These are phyloP conservation scores for Epithele typhae DNA, from an alignment of 768 basidiomycete species.

Conservation along the genomic window DNA sequence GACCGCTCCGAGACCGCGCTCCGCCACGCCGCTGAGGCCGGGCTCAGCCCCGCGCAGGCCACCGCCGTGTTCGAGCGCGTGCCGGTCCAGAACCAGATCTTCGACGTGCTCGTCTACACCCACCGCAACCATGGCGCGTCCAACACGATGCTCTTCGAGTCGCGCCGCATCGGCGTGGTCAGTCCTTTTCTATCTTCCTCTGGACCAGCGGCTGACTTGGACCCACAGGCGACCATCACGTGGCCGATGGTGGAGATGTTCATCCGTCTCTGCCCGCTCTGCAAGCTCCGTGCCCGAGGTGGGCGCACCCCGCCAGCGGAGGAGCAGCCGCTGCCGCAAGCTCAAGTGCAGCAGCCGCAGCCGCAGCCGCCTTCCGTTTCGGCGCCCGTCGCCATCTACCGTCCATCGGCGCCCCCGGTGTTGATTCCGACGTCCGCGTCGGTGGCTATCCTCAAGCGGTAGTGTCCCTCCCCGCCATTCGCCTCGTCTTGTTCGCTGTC, in stretches of 20 bases:
- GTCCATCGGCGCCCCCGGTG: too few species aligned
- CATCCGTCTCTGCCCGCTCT: slow-evolving; percentile 53
- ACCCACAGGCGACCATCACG: slow-evolving; percentile 51
- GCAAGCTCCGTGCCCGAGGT: slow-evolving; percentile 34
- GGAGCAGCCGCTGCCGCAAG: slow-evolving; percentile 5
- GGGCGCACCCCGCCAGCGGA: slow-evolving; percentile 11
- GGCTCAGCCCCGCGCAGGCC: slow-evolving; percentile 26
- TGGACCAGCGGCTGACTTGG: too few species aligned
- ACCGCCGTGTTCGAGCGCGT: slow-evolving; percentile 52
- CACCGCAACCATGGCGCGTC: slow-evolving; percentile 57
- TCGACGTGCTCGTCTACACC: slow-evolving; percentile 63
- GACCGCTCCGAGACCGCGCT: slow-evolving; percentile 11
- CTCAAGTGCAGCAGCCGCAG: slow-evolving; percentile 1
- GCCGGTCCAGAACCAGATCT: slow-evolving; percentile 64
- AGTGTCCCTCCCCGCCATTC: background rate
- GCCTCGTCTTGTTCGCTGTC: too few species aligned
- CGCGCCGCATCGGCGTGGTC: slow-evolving; percentile 57
- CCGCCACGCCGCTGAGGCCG: slow-evolving; percentile 14
- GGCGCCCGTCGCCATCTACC: too few species aligned
- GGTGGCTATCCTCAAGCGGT: background rate
- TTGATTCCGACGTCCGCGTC: too few species aligned
- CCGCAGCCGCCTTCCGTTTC: too few species aligned
- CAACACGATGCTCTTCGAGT: slow-evolving; percentile 50
- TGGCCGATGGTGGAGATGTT: slow-evolving; percentile 76
- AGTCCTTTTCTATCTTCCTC: slow-evolving; percentile 25